A percentile compares a stretch with the other conserved stretches of the same genome.
Evolutionary conservation across 2,329 filamentous ascomycete genomes (phyloP).

Genomic region (Fusarium ramigenum): DNA sequence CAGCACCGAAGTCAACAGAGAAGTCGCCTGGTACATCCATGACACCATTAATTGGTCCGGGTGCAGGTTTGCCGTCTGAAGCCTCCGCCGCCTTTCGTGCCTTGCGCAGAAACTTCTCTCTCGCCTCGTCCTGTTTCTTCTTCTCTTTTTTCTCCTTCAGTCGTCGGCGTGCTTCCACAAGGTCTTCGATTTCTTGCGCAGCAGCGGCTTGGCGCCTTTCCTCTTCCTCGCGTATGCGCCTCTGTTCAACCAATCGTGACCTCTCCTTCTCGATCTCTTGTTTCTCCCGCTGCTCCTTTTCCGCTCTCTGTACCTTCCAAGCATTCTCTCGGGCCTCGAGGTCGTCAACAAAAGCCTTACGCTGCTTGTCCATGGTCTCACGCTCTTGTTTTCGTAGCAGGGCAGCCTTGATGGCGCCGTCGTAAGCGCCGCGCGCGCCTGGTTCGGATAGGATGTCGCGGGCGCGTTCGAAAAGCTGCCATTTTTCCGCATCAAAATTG

Average conservation of each 20-base stretch:
- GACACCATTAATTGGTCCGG: conserved; percentile 47
- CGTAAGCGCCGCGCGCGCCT: conserved; percentile 78
- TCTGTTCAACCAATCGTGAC: conserved; percentile 49
- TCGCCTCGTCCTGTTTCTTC: conserved; percentile 46
- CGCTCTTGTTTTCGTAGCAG: conserved; percentile 75
- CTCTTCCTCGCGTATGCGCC: conserved; percentile 52
- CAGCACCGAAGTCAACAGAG: conserved; percentile 42
- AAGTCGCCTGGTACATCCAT: conserved; percentile 51
- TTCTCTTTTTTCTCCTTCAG: conserved; percentile 54
- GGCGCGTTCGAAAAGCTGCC: conserved; percentile 87
- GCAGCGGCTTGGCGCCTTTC: conserved; percentile 48
- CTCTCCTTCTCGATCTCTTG: conserved; percentile 52
- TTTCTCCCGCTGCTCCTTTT: conserved; percentile 49
- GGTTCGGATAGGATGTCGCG: conserved; percentile 82
- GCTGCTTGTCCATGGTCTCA: conserved; percentile 76
- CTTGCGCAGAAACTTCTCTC: conserved; percentile 46
- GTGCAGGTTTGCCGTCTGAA: conserved; percentile 25
- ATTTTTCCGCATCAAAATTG: conserved; percentile 79
- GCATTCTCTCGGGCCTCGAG: conserved; percentile 80
- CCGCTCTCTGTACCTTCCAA: conserved; percentile 67
- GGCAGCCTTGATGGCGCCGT: conserved; percentile 76
- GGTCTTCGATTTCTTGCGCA: conserved; percentile 51
- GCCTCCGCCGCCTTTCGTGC: conserved; percentile 49
- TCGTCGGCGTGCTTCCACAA: conserved; percentile 50
- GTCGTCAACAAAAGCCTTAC: conserved; percentile 84